Base-by-base conservation (phyloP, 2,329 filamentous ascomycete species). In the Teratosphaeriaceae sp. region DNA sequence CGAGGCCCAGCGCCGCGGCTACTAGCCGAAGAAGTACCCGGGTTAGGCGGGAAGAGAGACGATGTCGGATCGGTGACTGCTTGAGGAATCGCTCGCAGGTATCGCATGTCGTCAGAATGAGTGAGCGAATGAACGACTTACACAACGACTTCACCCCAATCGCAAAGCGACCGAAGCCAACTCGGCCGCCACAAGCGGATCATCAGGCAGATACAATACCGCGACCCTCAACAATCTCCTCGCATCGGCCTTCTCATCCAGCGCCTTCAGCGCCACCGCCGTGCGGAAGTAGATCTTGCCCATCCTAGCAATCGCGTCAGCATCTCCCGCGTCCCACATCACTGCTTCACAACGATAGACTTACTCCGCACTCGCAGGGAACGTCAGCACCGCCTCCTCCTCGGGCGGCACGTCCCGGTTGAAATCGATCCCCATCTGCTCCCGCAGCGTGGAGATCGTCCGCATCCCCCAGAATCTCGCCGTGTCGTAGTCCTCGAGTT, bases 391-490 rank as follows among this genome's bases (percentile, higher is more conserved):
- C 2, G 71, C 71, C 52, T 70, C 46, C 59, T 76, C 53, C 8
- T 73, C 12, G 7, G 59, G 49, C 13, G 72, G 46, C 53, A 73
- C 34, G 20, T 69, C 20, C 45, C 69, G 31, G 57, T 63, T 45
- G 44, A 75, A 44, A 62, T 80, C 59, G 56, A 74, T 30, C 9
- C 67, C 68, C 45, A 71, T 64, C 3, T 63, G 64, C 18, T 72
- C 63, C 1, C 69, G 63, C 55, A 78, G 65, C 43, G 75, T 67
- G 20, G 55, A 58, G 33, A 77, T 74, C 18, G 65, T 72, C 13
- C 75, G 65, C 67, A 73, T 71, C 13, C 75, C 75, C 70, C 74
- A 77, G 57, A 70, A 74, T 5, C 62, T 58, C 3, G 70, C 65
- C 42, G 73, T 67, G 9, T 64, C 62, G 52, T 59, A 74, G 2